Percentiles rank a stretch among this genome's conserved stretches.
These are phyloP conservation scores for Fusarium mangiferae DNA, from an alignment of 2,329 filamentous ascomycete species.

Conservation along the genomic window DNA sequence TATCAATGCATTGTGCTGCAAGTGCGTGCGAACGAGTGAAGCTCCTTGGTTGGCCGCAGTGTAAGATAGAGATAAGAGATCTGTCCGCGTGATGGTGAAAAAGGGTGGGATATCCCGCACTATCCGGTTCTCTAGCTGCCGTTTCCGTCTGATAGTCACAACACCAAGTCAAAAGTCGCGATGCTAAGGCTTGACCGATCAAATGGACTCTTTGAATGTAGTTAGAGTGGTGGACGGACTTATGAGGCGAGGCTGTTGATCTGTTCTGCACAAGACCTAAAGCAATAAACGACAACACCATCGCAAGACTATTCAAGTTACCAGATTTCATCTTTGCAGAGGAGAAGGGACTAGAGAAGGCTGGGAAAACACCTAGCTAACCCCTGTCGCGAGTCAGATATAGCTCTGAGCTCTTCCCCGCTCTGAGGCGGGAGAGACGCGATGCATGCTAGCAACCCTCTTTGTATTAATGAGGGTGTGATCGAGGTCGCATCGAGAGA, in stretches of 20 bases:
- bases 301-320: background rate
- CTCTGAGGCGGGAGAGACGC: background rate
- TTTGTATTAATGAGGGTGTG: constrained; percentile 10
- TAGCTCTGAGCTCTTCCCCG: constrained; percentile 18
- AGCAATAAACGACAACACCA: background rate
- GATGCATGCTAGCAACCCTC: constrained; percentile 9
- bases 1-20: background rate
- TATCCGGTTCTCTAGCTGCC: constrained; percentile 19
- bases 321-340: no score
- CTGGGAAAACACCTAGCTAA: background rate
- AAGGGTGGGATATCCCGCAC: constrained; percentile 27
- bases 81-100: constrained; percentile 30
- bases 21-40: background rate
- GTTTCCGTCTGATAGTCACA: constrained; percentile 22
- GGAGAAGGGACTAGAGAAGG: background rate
- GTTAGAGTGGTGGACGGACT: background rate
- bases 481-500: constrained; percentile 7
- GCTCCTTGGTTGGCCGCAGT: background rate
- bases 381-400: constrained; percentile 6
- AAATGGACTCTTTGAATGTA: background rate
- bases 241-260: background rate
- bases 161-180: constrained; percentile 22
- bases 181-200: background rate
- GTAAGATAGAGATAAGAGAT: constrained; percentile 31
- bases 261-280: constrained; percentile 1